These are phyloP conservation scores for Knufia fluminis DNA, from an alignment of 2,329 filamentous ascomycete genomes.

Conservation along the genomic window DNA sequence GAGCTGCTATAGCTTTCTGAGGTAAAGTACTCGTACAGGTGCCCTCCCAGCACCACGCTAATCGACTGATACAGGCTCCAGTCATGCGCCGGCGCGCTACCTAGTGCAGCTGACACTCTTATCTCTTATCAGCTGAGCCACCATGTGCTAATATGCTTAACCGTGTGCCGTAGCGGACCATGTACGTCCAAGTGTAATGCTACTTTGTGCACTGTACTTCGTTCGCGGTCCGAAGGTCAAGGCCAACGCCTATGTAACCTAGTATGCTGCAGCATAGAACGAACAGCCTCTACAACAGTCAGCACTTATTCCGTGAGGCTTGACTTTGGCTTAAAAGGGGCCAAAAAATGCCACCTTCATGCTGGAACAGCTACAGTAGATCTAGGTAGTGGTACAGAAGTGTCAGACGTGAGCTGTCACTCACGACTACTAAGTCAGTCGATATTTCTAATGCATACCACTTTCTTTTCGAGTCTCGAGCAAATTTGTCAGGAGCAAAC, in stretches of 20 bases:
- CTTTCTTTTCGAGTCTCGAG: not conserved
- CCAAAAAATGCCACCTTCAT: not conserved
- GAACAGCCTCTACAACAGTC: not conserved
- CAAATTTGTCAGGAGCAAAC: not conserved
- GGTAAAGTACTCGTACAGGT: too few relatives aligned
- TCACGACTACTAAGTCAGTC: not conserved
- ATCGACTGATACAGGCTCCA: too few relatives aligned
- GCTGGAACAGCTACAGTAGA: not conserved
- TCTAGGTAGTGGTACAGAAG: constrained; percentile 1
- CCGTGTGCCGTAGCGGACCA: too few relatives aligned
- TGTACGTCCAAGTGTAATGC: too few relatives aligned
- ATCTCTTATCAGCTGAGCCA: too few relatives aligned
- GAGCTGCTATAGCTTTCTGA: too few relatives aligned
- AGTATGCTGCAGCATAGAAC: not conserved
- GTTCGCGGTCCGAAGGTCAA: not conserved
- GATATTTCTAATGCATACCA: constrained; percentile 2
- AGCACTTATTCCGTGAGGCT: not conserved
- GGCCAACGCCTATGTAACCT: not conserved
- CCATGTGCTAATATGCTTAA: too few relatives aligned
- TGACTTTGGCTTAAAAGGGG: not conserved
- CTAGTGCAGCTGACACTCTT: too few relatives aligned
- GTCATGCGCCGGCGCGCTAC: too few relatives aligned
- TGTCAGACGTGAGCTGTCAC: not conserved
- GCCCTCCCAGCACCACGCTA: too few relatives aligned
- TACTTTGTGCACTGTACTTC: not conserved